These are phyloP conservation scores for Phytophthora fragariaefolia DNA, from an alignment of 352 stramenopile genomes.

Conservation along the genomic window DNA sequence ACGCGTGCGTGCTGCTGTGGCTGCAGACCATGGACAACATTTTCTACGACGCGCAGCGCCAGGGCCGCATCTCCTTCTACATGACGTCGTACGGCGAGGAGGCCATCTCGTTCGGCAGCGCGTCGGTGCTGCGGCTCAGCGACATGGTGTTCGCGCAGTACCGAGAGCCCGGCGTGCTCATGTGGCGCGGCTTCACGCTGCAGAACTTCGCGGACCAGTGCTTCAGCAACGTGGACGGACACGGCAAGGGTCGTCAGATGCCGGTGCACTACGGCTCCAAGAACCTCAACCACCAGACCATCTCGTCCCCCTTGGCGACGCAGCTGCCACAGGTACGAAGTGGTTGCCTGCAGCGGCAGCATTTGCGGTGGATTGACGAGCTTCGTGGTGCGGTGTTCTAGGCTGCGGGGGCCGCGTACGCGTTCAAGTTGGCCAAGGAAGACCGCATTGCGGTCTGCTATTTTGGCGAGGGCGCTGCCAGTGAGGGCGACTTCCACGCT, in stretches of 20 bases:
- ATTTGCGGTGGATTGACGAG: background rate
- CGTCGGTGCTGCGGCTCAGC: slow-evolving; percentile 84
- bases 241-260: slow-evolving; percentile 98
- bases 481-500: slow-evolving; percentile 98
- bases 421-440: slow-evolving; percentile 94
- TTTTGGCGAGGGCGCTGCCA: slow-evolving; percentile 98
- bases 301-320: slow-evolving; percentile 97
- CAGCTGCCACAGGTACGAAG: slow-evolving; percentile 93
- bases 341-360: background rate
- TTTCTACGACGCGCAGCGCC: slow-evolving; percentile 96
- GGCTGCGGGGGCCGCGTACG: slow-evolving; percentile 96
- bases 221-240: slow-evolving; percentile 96
- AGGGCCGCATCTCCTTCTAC: slow-evolving; percentile 99
- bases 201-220: slow-evolving; percentile 98
- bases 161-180: slow-evolving; percentile 96
- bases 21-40: slow-evolving; percentile 97
- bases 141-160: slow-evolving; percentile 99
- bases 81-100: slow-evolving; percentile 96
- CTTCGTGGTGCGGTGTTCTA: slow-evolving; percentile 40
- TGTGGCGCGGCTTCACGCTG: slow-evolving; percentile 98
- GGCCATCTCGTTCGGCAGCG: slow-evolving; percentile 95
- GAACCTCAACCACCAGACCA: slow-evolving; percentile 97
- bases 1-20: background rate
- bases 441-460: slow-evolving; percentile 94
- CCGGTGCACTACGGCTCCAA: slow-evolving; percentile 98